Evolutionary conservation across 73 alveolate genomes (phyloP).

Genomic region (Paraurostyla sp.): DNA sequence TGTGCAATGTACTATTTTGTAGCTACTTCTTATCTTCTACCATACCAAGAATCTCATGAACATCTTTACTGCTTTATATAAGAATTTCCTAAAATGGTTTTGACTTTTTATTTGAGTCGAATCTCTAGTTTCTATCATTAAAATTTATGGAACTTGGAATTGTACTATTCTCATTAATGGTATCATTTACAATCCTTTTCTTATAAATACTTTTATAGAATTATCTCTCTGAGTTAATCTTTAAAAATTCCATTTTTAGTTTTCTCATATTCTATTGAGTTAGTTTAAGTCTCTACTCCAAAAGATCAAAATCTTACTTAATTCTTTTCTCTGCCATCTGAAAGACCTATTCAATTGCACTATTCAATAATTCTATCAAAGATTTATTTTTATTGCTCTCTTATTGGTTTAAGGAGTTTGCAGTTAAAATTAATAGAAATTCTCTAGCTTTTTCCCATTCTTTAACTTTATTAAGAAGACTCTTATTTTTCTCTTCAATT

Average conservation of each 20-base stretch:
- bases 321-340: background rate
- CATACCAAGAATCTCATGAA: background rate
- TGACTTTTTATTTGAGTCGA: background rate
- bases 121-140: background rate
- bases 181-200: constrained; percentile 14
- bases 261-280: constrained; percentile 28
- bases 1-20: background rate
- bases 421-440: background rate
- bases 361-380: background rate
- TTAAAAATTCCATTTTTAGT: constrained; percentile 20
- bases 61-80: background rate
- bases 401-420: background rate
- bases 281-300: constrained; percentile 40
- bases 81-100: background rate
- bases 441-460: constrained; percentile 13
- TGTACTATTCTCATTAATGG: background rate
- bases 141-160: background rate
- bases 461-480: background rate
- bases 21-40: background rate
- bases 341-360: constrained; percentile 13
- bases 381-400: background rate
- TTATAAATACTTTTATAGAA: constrained; percentile 37
- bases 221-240: constrained; percentile 25
- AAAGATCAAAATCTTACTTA: background rate
- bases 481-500: background rate